These are phyloP conservation scores for Leccinum subgranulosum DNA, from an alignment of 768 basidiomycete species.

Conservation along the genomic window DNA sequence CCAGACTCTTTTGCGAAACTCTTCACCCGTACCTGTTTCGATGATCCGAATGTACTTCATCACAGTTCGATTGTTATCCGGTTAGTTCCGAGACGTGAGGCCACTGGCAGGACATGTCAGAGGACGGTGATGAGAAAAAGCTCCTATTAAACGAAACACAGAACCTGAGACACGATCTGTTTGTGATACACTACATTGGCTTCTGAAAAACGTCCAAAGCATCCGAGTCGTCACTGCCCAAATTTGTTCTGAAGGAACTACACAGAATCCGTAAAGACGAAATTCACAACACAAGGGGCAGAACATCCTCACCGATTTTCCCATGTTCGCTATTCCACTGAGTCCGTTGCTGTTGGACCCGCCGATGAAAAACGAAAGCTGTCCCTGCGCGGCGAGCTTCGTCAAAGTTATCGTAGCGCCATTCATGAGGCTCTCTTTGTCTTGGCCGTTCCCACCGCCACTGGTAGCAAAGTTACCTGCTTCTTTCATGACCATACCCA, in stretches of 20 bases:
- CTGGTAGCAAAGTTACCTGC: slow-evolving; percentile 63
- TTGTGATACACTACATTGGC: too few species aligned
- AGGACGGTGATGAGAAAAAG: too few species aligned
- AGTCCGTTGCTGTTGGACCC: slow-evolving; percentile 73
- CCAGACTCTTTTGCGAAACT: too few species aligned
- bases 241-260: background rate
- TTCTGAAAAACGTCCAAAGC: too few species aligned
- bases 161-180: too few species aligned
- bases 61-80: too few species aligned
- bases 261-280: background rate
- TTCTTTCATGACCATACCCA: slow-evolving; percentile 86
- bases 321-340: slow-evolving; percentile 46
- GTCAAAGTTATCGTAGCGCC: slow-evolving; percentile 85
- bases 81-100: too few species aligned
- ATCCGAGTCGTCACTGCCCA: background rate
- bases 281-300: background rate
- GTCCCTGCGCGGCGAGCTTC: slow-evolving; percentile 75
- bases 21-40: too few species aligned
- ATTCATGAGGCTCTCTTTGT: slow-evolving; percentile 81
- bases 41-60: too few species aligned
- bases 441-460: slow-evolving; percentile 52
- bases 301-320: slow-evolving; percentile 45
- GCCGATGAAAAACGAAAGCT: slow-evolving; percentile 40
- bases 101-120: too few species aligned
- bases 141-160: too few species aligned